A percentile compares a stretch with the other conserved stretches of the same genome.
phyloP scores from a whole-genome alignment of 2,329 filamentous ascomycete genomes.

The Diaporthe ilicicola region DNA sequence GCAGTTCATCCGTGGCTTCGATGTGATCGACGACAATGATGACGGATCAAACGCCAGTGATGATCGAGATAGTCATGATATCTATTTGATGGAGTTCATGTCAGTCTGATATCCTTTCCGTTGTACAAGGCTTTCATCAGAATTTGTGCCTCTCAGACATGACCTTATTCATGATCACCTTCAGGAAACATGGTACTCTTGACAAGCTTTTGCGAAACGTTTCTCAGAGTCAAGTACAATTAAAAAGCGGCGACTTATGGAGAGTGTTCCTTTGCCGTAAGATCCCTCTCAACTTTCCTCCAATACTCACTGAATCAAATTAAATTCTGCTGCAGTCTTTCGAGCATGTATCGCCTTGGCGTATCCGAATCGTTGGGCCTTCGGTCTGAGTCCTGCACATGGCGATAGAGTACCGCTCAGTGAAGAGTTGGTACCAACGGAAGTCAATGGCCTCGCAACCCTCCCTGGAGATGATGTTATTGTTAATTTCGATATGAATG shows the following conservation, averaged over 20 bases:
- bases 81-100: constrained; percentile 13
- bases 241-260: not conserved
- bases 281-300: not conserved
- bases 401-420: not conserved
- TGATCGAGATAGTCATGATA: not conserved
- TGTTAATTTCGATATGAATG: not conserved
- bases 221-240: not conserved
- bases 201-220: not conserved
- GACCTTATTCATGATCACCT: not conserved
- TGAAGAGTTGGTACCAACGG: not conserved
- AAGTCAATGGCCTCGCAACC: not conserved
- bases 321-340: not conserved
- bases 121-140: rapidly evolving
- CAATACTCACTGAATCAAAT: not conserved
- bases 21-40: not conserved
- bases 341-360: not conserved
- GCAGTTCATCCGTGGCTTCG: not conserved
- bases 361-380: not conserved
- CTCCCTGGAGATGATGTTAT: not conserved
- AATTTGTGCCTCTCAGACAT: too few relatives aligned
- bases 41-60: not conserved
- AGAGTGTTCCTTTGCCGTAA: not conserved
- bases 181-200: not conserved
- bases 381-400: not conserved
- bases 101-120: not conserved